phyloP scores from a whole-genome alignment of 306 rosid species.

The Malus orientalis region DNA sequence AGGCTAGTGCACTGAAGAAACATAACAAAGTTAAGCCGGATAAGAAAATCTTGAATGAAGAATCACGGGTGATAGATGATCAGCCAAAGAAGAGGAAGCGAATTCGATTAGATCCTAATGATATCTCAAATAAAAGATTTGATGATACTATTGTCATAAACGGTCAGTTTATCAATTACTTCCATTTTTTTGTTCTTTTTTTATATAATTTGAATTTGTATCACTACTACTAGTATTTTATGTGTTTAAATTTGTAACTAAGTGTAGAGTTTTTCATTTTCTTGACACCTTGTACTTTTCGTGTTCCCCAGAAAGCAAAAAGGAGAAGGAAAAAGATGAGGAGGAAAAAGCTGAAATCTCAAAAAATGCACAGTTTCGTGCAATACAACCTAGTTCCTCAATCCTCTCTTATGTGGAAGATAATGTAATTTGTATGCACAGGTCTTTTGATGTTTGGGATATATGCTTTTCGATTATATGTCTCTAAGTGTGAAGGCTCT shows the following conservation, averaged over 20 bases:
- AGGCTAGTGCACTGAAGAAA: slow-evolving; percentile 28
- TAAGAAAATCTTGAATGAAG: slow-evolving; percentile 27
- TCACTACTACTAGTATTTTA: too few species aligned
- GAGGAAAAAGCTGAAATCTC: slow-evolving; percentile 60
- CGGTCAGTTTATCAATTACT: slow-evolving; percentile 35
- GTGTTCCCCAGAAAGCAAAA: slow-evolving; percentile 45
- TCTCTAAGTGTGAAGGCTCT: not conserved
- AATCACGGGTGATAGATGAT: slow-evolving; percentile 27
- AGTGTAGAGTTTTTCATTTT: not conserved
- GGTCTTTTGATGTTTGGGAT: slow-evolving; percentile 24
- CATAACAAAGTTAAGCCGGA: slow-evolving; percentile 16
- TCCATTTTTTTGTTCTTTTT: not conserved
- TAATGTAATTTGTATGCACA: slow-evolving; percentile 65
- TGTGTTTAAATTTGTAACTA: not conserved
- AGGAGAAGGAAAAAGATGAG: slow-evolving; percentile 37
- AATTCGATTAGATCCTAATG: slow-evolving; percentile 61
- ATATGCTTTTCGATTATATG: not conserved
- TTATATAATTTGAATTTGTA: not conserved
- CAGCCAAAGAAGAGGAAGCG: slow-evolving; percentile 60
- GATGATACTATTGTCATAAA: slow-evolving; percentile 40
- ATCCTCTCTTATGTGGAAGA: slow-evolving; percentile 81
- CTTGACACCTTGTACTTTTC: not conserved
- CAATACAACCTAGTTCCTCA: slow-evolving; percentile 82
- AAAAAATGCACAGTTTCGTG: slow-evolving; percentile 77
- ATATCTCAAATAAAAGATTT: slow-evolving; percentile 77